These are phyloP conservation scores for Candida multigemmis DNA, from an alignment of 805 yeast genomes.

Conservation along the genomic window DNA sequence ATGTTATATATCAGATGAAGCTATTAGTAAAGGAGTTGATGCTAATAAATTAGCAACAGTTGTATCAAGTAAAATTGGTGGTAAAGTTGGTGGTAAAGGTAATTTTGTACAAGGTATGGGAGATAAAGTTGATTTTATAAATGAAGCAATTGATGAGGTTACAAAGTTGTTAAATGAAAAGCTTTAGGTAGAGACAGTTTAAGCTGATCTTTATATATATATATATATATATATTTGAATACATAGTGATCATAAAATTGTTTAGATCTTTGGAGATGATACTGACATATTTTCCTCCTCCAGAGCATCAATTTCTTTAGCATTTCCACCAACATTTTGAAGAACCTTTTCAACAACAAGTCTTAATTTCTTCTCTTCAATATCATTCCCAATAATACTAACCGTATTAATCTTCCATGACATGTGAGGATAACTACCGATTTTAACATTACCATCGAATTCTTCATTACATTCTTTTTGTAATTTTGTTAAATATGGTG, in stretches of 20 bases:
- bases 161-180: conserved; percentile 52
- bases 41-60: conserved; percentile 67
- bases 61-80: conserved; percentile 76
- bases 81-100: conserved; percentile 98
- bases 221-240: conserved; percentile 1
- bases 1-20: conserved; percentile 71
- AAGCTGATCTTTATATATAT: conserved; percentile 1
- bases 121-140: conserved; percentile 60
- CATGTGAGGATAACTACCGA: conserved; percentile 83
- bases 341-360: conserved; percentile 39
- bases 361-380: conserved; percentile 20
- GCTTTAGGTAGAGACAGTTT: conserved; percentile 17
- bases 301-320: conserved; percentile 46
- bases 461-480: conserved; percentile 32
- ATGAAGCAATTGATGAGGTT: conserved; percentile 67
- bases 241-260: conserved; percentile 1
- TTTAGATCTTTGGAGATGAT: conserved; percentile 5
- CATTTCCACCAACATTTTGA: conserved; percentile 36
- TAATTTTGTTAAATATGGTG: conserved; percentile 47
- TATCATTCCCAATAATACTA: conserved; percentile 58
- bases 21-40: conserved; percentile 59
- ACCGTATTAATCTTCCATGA: conserved; percentile 57
- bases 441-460: conserved; percentile 36
- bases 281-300: conserved; percentile 45
- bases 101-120: conserved; percentile 97